Evolutionary conservation across 768 basidiomycete species (phyloP), one percentile per base, ranked within the genome.

Genomic region (Mycena galopus): DNA sequence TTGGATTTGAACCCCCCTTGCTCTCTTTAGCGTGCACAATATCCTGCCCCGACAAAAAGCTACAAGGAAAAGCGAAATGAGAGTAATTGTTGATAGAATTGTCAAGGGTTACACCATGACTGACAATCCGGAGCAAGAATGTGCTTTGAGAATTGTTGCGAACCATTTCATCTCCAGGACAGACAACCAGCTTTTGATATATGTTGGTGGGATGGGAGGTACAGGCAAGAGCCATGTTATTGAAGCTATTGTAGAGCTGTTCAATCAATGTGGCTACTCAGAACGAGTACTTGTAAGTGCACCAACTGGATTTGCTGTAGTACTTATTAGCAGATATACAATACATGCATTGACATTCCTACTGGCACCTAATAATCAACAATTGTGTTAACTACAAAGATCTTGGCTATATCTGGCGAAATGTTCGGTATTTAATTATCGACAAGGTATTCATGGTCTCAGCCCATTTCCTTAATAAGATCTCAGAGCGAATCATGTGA

Each of bases 271-370:
- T 21, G 57, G 65, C 2, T 42, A 32, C 7, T 67, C 65, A 2
- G 42, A 59, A 7, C 33, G 19, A 7, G n/a, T 67, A 17, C 47
- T 61, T 33, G 33, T 68, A 11, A 68, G 58, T 32, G 65, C 65
- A 3, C 65, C 65, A 0, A 67, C 65, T 2, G 65, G 65, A 3
- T 67, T 56, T 17, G 65, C 65, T 4, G 65, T 56, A 1, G 56
- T 67, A 8, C 65, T 59, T 5, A 66, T 66, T 9, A 25, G 37
- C 23, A 57, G 66, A 1, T 67, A 47, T 16, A 60, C 66, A 3
- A 67, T 68, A n/a, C 67, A 68, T 14, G 59, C 67, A 1, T n/a
- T 68, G 8, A 68, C 67, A 2, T 68, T 68, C 29, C 21, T 67
- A 12, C 66, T 57, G 2, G 12, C 44, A 7, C 19, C 1, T 1